These are phyloP conservation scores for Globisporangium takayamanum DNA, from an alignment of 352 stramenopile species.

Conservation along the genomic window DNA sequence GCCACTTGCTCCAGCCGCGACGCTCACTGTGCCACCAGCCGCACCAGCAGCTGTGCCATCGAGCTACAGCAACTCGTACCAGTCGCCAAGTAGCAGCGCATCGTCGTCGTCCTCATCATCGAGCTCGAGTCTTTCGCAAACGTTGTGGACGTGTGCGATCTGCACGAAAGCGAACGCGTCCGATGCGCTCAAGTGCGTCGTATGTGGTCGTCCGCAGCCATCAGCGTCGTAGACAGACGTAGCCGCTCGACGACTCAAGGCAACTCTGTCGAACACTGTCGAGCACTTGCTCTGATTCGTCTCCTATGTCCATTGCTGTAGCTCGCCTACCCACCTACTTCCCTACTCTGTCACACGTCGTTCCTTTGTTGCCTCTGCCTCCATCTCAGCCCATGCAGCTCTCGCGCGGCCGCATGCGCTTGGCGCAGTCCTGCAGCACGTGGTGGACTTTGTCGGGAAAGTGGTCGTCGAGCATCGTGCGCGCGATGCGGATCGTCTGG, in stretches of 20 bases:
- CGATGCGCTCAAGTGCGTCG: slow-evolving; percentile 46
- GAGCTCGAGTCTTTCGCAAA: slow-evolving; percentile 1
- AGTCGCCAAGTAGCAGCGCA: too few species aligned
- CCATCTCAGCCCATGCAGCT: slow-evolving; percentile 16
- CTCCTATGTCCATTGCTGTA: too few species aligned
- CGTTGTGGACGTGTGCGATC: slow-evolving; percentile 59
- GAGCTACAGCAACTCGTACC: too few species aligned
- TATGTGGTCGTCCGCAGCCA: slow-evolving; percentile 58
- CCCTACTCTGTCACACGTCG: slow-evolving; percentile 2
- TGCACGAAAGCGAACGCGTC: slow-evolving; percentile 62
- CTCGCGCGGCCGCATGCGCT: slow-evolving; percentile 35
- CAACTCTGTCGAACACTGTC: too few species aligned
- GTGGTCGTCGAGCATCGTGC: slow-evolving; percentile 85
- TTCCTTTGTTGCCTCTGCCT: background rate
- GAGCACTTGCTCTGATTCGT: too few species aligned
- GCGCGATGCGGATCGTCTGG: slow-evolving; percentile 65
- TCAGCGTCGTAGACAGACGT: background rate
- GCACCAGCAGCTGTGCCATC: too few species aligned
- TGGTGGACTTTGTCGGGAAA: slow-evolving; percentile 87
- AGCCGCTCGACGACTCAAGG: background rate
- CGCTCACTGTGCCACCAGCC: background rate
- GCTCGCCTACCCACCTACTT: background rate
- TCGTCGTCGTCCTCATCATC: background rate
- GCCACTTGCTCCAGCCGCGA: too few species aligned
- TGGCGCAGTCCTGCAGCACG: slow-evolving; percentile 76